phyloP scores from a whole-genome alignment of 106 monocot species.

The Iris macrosiphon region DNA sequence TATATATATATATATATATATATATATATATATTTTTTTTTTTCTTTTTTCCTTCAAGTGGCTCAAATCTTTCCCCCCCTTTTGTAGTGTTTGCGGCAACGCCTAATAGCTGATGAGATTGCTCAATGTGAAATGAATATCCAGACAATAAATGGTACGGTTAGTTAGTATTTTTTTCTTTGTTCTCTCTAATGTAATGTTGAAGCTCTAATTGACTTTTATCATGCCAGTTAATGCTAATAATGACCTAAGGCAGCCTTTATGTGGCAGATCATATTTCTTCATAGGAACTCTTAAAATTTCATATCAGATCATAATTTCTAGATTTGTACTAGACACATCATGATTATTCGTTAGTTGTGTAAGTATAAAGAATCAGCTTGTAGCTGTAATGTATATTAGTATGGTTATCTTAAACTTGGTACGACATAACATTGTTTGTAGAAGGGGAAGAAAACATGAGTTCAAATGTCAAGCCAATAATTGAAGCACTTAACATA shows the following conservation, averaged over 20 bases:
- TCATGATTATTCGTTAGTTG: constrained; percentile 4
- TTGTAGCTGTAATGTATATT: too few relatives aligned
- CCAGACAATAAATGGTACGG: constrained; percentile 22
- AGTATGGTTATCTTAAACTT: too few relatives aligned
- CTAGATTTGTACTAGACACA: not conserved
- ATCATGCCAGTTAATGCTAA: not conserved
- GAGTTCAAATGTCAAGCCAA: constrained; percentile 1
- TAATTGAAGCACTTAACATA: constrained; percentile 13
- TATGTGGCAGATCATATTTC: too few relatives aligned
- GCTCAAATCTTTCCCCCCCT: not conserved
- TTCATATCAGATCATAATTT: too few relatives aligned
- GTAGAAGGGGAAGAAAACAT: constrained; percentile 6
- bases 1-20: not conserved
- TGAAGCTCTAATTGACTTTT: not conserved
- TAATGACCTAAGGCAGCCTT: too few relatives aligned
- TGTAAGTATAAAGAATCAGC: too few relatives aligned
- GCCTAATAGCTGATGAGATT: constrained; percentile 26
- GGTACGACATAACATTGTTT: too few relatives aligned
- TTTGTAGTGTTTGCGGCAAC: constrained; percentile 13
- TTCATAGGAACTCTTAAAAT: too few relatives aligned
- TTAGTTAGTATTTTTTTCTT: constrained; percentile 1
- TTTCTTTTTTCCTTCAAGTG: not conserved
- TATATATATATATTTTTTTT: not conserved
- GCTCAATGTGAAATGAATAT: constrained; percentile 38
- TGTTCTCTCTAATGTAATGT: not conserved